Base-by-base conservation (phyloP, 768 basidiomycete species). In the Termitomyces heimii region DNA sequence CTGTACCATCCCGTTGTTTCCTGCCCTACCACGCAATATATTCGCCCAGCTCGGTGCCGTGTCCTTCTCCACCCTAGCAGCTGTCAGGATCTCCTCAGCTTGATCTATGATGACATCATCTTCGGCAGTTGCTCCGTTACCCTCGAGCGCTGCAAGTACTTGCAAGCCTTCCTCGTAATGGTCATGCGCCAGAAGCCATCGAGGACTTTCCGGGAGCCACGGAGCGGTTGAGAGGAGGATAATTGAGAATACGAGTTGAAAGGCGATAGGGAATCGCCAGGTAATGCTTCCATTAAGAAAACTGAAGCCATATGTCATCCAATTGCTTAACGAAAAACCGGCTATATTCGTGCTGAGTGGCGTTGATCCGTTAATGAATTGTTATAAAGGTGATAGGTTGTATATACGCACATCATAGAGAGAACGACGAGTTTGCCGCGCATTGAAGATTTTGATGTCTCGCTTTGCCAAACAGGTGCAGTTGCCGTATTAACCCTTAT, bases 271-370 rank as follows among this genome's bases (percentile, higher is more conserved):
- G 66, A 79, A 79, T 6, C 79, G 67, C 79, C 78, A 79, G 10
- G 76, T 66, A 18, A 79, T 65, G 62, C 73, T 76, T 22, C 78
- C 77, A 6, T 65, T 52, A 18, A 73, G 60, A 61, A 75, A 80
- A 62, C 77, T 79, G 62, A 79, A 77, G 10, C 77, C 76, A 59
- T 80, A 80, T 0, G 79, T 80, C 75, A 80, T 77, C 79, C 79
- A 80, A 57, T 80, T 79, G 56, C 76, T 78, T 42, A 79, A 60
- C 1, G 78, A 79, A 59, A 80, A 80, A 0, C 77, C 79, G 8
- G 76, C 79, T 40, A 79, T 76, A 58, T 79, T 79, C 76, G 79
- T 78, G 35, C 78, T 40, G 51, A 40, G 26, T 28, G 6, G 22
- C 20, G n/a, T 20, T 14, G 12, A 40, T 40, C 2, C 7, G 24